phyloP scores from a whole-genome alignment of 345 rosid genomes.

The Syzygium aromaticum region DNA sequence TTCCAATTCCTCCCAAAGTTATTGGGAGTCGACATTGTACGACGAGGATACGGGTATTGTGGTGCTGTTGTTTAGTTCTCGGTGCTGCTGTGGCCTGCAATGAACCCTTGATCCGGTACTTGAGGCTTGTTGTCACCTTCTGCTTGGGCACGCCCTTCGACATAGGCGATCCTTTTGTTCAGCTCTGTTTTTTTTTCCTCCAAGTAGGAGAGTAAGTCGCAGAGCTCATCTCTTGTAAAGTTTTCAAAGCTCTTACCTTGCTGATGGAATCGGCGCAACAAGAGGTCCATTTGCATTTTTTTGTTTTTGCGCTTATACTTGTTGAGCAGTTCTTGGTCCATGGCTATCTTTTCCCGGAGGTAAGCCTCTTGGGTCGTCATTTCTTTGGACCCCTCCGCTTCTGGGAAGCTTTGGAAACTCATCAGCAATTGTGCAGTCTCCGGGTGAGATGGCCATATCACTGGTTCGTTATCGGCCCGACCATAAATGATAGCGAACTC shows the following conservation, averaged over 20 bases:
- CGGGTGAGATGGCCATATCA: neutral
- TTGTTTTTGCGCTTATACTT: neutral
- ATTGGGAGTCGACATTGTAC: neutral
- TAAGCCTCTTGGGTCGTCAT: neutral
- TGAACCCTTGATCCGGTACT: too few relatives aligned
- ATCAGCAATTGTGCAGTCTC: neutral
- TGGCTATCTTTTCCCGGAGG: neutral
- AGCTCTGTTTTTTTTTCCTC: too few relatives aligned
- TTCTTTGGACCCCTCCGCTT: neutral
- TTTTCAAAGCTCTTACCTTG: too few relatives aligned
- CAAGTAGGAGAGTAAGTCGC: too few relatives aligned
- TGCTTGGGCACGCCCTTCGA: too few relatives aligned
- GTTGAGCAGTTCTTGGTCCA: neutral
- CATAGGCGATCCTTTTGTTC: too few relatives aligned
- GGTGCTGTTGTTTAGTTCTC: neutral
- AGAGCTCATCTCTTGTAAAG: too few relatives aligned
- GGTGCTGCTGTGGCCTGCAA: too few relatives aligned
- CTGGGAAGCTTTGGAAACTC: neutral
- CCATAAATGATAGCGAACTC: neutral
- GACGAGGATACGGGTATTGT: neutral
- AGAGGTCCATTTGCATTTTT: too few relatives aligned
- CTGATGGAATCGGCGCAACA: too few relatives aligned
- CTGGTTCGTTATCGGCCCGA: neutral
- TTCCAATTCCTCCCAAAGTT: neutral
- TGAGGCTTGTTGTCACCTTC: too few relatives aligned